phyloP scores from a whole-genome alignment of 352 stramenopile species.

The Globisporangium polare region DNA sequence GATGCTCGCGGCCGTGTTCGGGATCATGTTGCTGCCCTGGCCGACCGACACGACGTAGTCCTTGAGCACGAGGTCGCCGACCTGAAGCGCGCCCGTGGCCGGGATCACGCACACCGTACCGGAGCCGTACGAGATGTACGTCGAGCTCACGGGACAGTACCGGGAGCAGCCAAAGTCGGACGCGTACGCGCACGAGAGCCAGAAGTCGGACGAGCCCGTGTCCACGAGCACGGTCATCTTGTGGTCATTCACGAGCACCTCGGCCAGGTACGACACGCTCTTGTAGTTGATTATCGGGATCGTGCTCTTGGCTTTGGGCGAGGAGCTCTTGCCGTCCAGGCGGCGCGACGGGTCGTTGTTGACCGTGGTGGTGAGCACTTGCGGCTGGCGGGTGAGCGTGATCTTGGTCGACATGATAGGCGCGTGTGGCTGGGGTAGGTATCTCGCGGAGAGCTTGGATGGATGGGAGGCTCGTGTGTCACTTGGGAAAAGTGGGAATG shows the following conservation, averaged over 20 bases:
- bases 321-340: not conserved
- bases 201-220: constrained; percentile 75
- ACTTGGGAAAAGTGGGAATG: constrained; percentile 1
- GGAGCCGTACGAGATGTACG: constrained; percentile 60
- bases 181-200: constrained; percentile 29
- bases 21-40: constrained; percentile 43
- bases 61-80: constrained; percentile 39
- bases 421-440: too few species aligned
- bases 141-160: constrained; percentile 34
- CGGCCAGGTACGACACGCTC: constrained; percentile 58
- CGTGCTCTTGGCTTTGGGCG: not conserved
- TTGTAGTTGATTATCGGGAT: constrained; percentile 32
- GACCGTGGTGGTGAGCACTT: not conserved
- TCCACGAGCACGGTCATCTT: constrained; percentile 60
- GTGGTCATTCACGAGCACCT: constrained; percentile 35
- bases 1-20: constrained; percentile 24
- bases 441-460: not conserved
- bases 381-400: not conserved
- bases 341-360: not conserved
- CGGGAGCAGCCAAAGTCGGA: constrained; percentile 23
- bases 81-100: constrained; percentile 28
- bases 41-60: constrained; percentile 56
- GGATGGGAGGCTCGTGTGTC: not conserved
- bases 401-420: not conserved
- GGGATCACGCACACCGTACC: constrained; percentile 54